phyloP scores from a whole-genome alignment of 352 stramenopile genomes.

The Phytophthora citrophthora region DNA sequence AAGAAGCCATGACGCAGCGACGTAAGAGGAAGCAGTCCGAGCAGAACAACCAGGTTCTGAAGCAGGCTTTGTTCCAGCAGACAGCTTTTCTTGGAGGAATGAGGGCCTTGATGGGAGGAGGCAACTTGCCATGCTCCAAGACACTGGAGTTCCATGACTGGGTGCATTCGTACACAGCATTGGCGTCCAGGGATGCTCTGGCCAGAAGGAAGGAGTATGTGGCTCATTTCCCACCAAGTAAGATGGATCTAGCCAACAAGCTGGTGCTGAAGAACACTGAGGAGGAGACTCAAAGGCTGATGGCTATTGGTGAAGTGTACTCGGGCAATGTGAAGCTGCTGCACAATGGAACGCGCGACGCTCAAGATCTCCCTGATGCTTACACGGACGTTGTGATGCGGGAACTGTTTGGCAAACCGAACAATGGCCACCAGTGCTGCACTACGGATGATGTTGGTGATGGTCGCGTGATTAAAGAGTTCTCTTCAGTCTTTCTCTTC shows the following conservation, averaged over 20 bases:
- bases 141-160: conserved; percentile 79
- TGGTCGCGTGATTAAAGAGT: conserved; percentile 73
- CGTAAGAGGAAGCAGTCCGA: conserved; percentile 66
- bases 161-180: conserved; percentile 74
- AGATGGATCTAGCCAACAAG: conserved; percentile 64
- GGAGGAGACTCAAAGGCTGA: conserved; percentile 30
- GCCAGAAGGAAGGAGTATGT: conserved; percentile 55
- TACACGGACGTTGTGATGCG: conserved; percentile 33
- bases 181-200: conserved; percentile 38
- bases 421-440: conserved; percentile 11
- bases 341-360: conserved; percentile 53
- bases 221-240: conserved; percentile 56
- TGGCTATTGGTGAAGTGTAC: conserved; percentile 39
- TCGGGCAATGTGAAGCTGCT: conserved; percentile 50
- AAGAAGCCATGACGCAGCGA: conserved; percentile 64
- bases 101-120: conserved; percentile 44
- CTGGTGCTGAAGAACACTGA: conserved; percentile 65
- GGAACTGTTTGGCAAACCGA: conserved; percentile 36
- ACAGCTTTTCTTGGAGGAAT: conserved; percentile 64
- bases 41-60: conserved; percentile 58
- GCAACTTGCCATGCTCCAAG: conserved; percentile 40
- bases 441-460: conserved; percentile 34
- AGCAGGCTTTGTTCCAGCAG: conserved; percentile 78
- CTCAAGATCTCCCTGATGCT: conserved; percentile 34
- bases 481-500: conserved; percentile 70